phyloP scores from a whole-genome alignment of 108 stramenopile genomes.

The Skeletonema tropicum region DNA sequence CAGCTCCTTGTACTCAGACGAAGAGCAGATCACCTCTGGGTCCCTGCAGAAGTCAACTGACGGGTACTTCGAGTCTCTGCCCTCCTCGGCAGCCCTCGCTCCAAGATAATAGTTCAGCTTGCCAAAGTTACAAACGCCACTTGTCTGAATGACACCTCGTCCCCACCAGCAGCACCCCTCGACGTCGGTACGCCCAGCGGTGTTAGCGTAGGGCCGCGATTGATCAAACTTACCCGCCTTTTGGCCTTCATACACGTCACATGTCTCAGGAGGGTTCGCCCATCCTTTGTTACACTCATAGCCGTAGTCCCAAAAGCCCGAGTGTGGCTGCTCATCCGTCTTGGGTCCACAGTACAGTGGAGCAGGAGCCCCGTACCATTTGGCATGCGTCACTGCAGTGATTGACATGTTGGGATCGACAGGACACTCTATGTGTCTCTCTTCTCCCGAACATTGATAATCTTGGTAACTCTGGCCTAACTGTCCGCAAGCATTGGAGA shows the following conservation, averaged over 20 bases:
- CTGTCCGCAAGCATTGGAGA: too few species aligned
- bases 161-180: slow-evolving; percentile 39
- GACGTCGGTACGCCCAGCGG: slow-evolving; percentile 19
- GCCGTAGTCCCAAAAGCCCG: slow-evolving; percentile 17
- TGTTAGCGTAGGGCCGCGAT: background rate
- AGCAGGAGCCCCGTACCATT: too few species aligned
- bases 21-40: slow-evolving; percentile 18
- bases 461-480: too few species aligned
- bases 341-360: too few species aligned
- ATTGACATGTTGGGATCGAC: too few species aligned
- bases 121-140: slow-evolving; percentile 30
- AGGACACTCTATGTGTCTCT: too few species aligned
- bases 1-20: slow-evolving; percentile 22
- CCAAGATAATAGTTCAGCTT: slow-evolving; percentile 19
- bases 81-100: slow-evolving; percentile 19
- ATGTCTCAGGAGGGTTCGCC: slow-evolving; percentile 36
- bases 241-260: slow-evolving; percentile 27
- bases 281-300: slow-evolving; percentile 26
- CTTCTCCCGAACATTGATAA: too few species aligned
- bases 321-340: slow-evolving; percentile 6
- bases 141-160: too few species aligned
- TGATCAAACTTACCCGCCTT: slow-evolving; percentile 19
- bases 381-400: too few species aligned
- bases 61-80: background rate
- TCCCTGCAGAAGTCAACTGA: slow-evolving; percentile 25